Evolutionary conservation across 371 early-diverging fungal species (phyloP).

Genomic region (Mucor saturninus): DNA sequence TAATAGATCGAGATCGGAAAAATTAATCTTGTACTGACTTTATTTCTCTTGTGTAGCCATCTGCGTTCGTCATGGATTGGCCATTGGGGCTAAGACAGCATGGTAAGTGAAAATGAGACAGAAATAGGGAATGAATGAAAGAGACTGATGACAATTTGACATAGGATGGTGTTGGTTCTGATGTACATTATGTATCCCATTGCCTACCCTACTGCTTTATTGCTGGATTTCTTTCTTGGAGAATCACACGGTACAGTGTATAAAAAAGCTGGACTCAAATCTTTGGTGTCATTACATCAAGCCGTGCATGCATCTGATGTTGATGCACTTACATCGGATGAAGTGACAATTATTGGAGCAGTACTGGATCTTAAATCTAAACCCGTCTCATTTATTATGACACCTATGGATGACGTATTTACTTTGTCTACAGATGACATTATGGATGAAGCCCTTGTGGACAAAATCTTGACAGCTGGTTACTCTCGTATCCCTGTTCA

Average conservation of each 20-base stretch:
- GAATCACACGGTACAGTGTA: constrained; percentile 83
- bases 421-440: constrained; percentile 74
- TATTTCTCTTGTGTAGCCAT: constrained; percentile 45
- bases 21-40: background rate
- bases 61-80: constrained; percentile 73
- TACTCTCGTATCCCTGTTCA: constrained; percentile 93
- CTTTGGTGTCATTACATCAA: constrained; percentile 88
- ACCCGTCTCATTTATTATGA: constrained; percentile 85
- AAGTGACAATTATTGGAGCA: constrained; percentile 90
- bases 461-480: constrained; percentile 81
- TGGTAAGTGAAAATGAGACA: constrained; percentile 28
- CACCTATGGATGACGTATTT: constrained; percentile 82
- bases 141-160: background rate
- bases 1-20: constrained; percentile 6
- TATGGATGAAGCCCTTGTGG: constrained; percentile 69
- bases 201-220: constrained; percentile 80
- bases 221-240: constrained; percentile 81
- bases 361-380: constrained; percentile 91
- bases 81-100: constrained; percentile 79
- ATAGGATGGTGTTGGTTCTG: constrained; percentile 63
- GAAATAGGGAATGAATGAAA: no score
- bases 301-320: constrained; percentile 67
- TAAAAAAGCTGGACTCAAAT: constrained; percentile 87
- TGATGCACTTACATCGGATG: constrained; percentile 87
- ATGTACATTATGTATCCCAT: constrained; percentile 79